Base-by-base conservation (phyloP, 176 grass and related monocot genomes). In the Juncus inflexus region DNA sequence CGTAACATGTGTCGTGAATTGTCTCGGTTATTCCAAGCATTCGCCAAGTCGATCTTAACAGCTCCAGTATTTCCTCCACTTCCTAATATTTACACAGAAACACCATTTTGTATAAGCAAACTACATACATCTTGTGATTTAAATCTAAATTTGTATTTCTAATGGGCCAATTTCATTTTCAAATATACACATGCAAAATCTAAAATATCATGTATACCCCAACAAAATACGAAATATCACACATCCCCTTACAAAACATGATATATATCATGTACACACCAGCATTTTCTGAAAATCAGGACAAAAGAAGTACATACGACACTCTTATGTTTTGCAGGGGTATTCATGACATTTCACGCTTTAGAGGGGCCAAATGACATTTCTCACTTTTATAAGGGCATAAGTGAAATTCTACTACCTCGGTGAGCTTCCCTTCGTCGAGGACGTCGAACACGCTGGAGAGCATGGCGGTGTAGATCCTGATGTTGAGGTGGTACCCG, bases 41-140 rank as follows among this genome's bases (percentile, higher is more conserved):
- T 75, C 83, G 77, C 94, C 94, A 97, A 77, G 94, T 97, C 42
- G 88, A 89, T 67, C 86, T 99, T 50, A 99, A 69, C 9, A 92
- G 78, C 69, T 99, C 94, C 68, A 99, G 94, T 68, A 92, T 99
- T 88, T 99, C 94, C 80, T 99, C 94, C 40, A 86, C 88, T 64
- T 92, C 94, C 94, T 99, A 75, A 61, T 67, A 37, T 42, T 75
- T 83, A 57, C 19, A 0, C 19, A 28, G 19, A 28, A 28, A 28
- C 19, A 28, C 19, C 19, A 28, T 28, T 28, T 28, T 28, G 19
- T 28, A 28, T 28, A 28, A 28, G 19, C 19, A 28, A 28, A 28
- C 19, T 28, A 28, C 19, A 28, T 28, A 28, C 19, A 28, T 0
- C 19, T 28, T 28, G 19, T 28, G 19, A 28, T 28, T 28, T 28